These are phyloP conservation scores for Blastobotrys chiropterorum DNA, from an alignment of 805 yeast genomes.

Conservation along the genomic window DNA sequence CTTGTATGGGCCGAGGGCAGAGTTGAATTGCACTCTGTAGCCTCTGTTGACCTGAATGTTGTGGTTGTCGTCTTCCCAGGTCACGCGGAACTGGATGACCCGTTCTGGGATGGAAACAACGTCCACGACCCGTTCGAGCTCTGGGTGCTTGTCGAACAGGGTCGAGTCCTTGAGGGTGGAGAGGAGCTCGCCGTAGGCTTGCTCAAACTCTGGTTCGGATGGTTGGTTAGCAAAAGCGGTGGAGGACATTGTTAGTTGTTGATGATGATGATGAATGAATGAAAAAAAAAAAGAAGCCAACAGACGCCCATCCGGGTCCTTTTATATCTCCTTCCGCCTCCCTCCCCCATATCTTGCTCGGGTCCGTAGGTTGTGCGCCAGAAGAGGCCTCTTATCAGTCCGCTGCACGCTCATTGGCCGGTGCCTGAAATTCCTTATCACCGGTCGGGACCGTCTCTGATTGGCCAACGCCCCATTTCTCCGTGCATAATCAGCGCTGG, in stretches of 20 bases:
- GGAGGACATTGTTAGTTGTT: neutral
- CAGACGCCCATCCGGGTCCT: neutral
- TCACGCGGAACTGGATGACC: constrained; percentile 92
- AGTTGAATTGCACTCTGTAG: constrained; percentile 97
- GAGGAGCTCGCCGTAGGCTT: constrained; percentile 92
- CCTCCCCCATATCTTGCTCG: neutral
- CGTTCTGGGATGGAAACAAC: constrained; percentile 95
- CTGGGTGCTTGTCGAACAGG: constrained; percentile 81
- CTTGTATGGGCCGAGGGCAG: constrained; percentile 97
- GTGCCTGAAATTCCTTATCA: neutral
- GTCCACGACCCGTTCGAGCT: constrained; percentile 80
- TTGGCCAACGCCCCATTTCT: neutral
- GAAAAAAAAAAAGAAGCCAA: neutral
- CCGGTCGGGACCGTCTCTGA: neutral
- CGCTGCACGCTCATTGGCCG: neutral
- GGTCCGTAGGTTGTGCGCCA: too few species aligned
- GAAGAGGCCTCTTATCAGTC: neutral
- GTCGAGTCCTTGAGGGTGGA: constrained; percentile 88
- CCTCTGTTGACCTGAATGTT: constrained; percentile 91
- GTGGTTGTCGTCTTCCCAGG: constrained; percentile 96
- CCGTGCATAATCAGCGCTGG: neutral
- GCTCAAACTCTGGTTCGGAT: constrained; percentile 97
- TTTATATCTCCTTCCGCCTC: too few species aligned
- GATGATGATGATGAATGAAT: neutral
- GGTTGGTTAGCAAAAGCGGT: constrained; percentile 34